These are phyloP conservation scores for Boletus reticuloceps DNA, from an alignment of 768 basidiomycete genomes.

Conservation along the genomic window DNA sequence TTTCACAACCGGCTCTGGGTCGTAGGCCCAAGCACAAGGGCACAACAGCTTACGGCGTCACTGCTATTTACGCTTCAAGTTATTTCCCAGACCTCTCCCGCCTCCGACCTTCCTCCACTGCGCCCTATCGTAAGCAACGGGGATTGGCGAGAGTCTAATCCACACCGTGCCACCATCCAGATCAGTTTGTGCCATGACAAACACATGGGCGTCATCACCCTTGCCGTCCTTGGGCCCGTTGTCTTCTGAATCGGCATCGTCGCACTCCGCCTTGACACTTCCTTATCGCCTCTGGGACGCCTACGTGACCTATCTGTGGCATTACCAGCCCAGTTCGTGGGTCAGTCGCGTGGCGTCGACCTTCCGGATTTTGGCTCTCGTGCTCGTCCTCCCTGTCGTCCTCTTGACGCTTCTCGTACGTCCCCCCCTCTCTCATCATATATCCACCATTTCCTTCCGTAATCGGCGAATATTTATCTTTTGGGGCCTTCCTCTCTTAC, in stretches of 20 bases:
- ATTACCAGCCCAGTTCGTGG: conserved; percentile 64
- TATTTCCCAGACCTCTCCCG: not conserved
- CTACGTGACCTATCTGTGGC: conserved; percentile 63
- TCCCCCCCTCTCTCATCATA: conserved; percentile 9
- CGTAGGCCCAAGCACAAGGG: too few species aligned
- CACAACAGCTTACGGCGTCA: conserved; percentile 7
- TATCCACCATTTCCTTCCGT: conserved; percentile 10
- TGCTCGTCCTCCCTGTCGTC: conserved; percentile 48
- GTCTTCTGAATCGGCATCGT: conserved; percentile 9
- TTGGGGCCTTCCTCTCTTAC: not conserved
- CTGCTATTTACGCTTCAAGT: not conserved
- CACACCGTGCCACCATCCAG: not conserved
- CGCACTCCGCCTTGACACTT: conserved; percentile 13
- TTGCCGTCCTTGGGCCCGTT: conserved; percentile 5
- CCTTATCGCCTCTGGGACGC: conserved; percentile 52
- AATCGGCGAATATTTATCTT: conserved; percentile 6
- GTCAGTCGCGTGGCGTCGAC: conserved; percentile 61
- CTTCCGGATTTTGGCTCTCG: conserved; percentile 60
- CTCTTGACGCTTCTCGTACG: conserved; percentile 67
- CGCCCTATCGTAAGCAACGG: conserved; percentile 23
- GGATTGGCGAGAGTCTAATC: conserved; percentile 4
- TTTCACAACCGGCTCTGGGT: not conserved
- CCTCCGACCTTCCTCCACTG: conserved; percentile 17
- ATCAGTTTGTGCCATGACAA: conserved; percentile 9
- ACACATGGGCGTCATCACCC: conserved; percentile 4